Conservation (phyloP, 306 rosid genomes). For the Cicer bijugum region DNA sequence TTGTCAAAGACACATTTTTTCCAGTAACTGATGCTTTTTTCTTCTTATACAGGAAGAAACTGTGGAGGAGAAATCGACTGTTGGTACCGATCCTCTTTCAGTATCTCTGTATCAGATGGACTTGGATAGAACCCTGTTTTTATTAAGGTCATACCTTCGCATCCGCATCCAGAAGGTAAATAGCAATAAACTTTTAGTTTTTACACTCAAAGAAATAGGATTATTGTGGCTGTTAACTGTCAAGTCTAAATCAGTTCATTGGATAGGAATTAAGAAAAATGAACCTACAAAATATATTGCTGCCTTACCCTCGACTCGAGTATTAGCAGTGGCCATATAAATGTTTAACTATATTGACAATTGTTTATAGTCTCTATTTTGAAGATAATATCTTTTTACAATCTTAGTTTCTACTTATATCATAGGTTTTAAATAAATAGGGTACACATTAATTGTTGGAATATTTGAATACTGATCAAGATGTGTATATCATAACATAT, state of each 20-base stretch:
- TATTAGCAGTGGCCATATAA: no score
- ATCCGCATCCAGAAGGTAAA: slow-evolving; percentile 86
- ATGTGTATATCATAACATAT: background rate
- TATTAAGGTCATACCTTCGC: slow-evolving; percentile 83
- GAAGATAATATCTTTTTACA: slow-evolving; percentile 1
- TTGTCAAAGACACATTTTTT: background rate
- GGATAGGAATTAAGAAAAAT: background rate
- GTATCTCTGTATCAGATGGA: slow-evolving; percentile 96
- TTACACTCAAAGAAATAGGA: background rate
- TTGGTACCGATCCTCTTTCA: slow-evolving; percentile 67
- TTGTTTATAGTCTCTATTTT: slow-evolving; percentile 16
- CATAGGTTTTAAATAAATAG: background rate
- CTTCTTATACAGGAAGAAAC: slow-evolving; percentile 73
- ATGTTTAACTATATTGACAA: background rate
- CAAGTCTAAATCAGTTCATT: slow-evolving; percentile 2
- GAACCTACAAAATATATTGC: background rate
- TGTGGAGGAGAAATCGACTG: slow-evolving; percentile 64
- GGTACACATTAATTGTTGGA: background rate
- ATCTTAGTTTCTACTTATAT: slow-evolving; percentile 10
- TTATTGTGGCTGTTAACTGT: slow-evolving; percentile 11
- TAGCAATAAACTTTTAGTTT: slow-evolving; percentile 18
- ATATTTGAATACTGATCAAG: slow-evolving; percentile 29
- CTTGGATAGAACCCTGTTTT: slow-evolving; percentile 83
- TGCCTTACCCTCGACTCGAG: no score
- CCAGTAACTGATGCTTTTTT: slow-evolving; percentile 1